phyloP scores from a whole-genome alignment of 192 early-diverging fungal species.

The Tieghemiomyces parasiticus region DNA sequence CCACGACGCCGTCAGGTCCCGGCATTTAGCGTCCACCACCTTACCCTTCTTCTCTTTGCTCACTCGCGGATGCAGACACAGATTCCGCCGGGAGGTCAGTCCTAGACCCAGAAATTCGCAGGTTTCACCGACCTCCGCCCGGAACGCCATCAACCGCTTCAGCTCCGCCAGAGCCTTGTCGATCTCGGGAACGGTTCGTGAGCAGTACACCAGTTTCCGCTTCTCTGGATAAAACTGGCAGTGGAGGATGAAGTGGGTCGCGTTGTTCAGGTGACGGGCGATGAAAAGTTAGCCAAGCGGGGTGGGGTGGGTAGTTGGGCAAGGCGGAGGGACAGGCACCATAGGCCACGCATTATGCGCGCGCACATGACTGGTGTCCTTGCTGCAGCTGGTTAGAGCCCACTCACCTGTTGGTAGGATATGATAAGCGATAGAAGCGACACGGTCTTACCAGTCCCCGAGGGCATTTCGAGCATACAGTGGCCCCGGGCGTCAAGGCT shows the following conservation, averaged over 20 bases:
- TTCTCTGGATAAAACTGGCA: slow-evolving; percentile 72
- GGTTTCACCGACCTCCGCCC: slow-evolving; percentile 41
- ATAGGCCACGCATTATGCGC: too few species aligned
- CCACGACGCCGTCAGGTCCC: slow-evolving; percentile 89
- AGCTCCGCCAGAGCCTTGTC: slow-evolving; percentile 97
- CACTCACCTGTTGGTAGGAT: slow-evolving; percentile 79
- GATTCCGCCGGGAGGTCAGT: slow-evolving; percentile 80
- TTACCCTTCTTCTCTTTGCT: slow-evolving; percentile 75
- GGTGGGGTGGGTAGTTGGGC: too few species aligned
- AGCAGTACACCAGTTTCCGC: slow-evolving; percentile 98
- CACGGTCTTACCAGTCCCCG: slow-evolving; percentile 97
- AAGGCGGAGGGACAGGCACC: too few species aligned
- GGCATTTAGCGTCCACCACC: slow-evolving; percentile 79
- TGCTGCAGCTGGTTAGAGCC: too few species aligned
- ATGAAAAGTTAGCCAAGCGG: too few species aligned
- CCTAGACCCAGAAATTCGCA: slow-evolving; percentile 87
- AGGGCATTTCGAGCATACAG: slow-evolving; percentile 97
- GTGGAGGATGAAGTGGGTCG: too few species aligned
- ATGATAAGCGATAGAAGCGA: slow-evolving; percentile 91
- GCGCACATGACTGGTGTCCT: too few species aligned
- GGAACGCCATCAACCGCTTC: slow-evolving; percentile 77
- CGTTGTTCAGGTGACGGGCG: too few species aligned
- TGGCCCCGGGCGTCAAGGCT: slow-evolving; percentile 90
- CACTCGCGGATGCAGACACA: slow-evolving; percentile 86
- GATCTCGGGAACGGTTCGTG: slow-evolving; percentile 98